Percentiles rank a stretch among this genome's conserved stretches.
Evolutionary conservation across 1,284 basidiomycete species (phyloP).

Genomic region (Paramarasmius palmivorus): DNA sequence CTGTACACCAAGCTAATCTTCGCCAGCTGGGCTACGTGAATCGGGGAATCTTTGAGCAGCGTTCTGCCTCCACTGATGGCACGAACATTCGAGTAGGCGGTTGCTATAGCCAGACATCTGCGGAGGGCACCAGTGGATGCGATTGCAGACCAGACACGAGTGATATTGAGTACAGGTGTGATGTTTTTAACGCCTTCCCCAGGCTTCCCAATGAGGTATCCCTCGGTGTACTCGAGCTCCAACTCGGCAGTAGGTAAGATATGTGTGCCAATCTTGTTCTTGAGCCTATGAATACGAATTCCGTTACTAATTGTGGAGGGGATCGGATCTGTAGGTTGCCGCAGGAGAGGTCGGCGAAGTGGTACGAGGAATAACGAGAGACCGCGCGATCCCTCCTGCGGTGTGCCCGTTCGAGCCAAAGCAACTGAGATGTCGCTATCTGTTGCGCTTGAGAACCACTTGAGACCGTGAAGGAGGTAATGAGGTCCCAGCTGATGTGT

Average conservation of each 20-base stretch:
- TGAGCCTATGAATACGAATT: conserved; percentile 71
- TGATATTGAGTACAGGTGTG: conserved; percentile 75
- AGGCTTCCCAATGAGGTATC: conserved; percentile 62
- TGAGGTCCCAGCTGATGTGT: conserved; percentile 44
- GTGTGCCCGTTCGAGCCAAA: conserved; percentile 65
- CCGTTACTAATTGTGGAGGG: conserved; percentile 63
- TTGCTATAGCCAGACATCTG: conserved; percentile 63
- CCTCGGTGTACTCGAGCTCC: conserved; percentile 60
- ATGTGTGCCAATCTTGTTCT: conserved; percentile 81
- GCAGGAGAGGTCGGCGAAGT: conserved; percentile 55
- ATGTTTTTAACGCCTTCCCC: conserved; percentile 73
- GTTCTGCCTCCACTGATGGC: conserved; percentile 47
- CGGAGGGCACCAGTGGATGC: conserved; percentile 59
- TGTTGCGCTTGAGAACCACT: conserved; percentile 85
- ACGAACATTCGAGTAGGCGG: conserved; percentile 61
- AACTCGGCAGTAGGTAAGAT: conserved; percentile 80
- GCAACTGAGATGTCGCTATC: conserved; percentile 75
- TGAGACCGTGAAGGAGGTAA: conserved; percentile 69
- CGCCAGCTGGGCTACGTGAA: conserved; percentile 68
- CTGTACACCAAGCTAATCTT: conserved; percentile 61
- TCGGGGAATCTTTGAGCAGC: conserved; percentile 53
- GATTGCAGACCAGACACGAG: conserved; percentile 70
- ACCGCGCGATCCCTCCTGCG: conserved; percentile 53
- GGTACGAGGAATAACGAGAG: conserved; percentile 76
- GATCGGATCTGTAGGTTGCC: conserved; percentile 32